Conservation (phyloP, 2,329 filamentous ascomycete genomes). For the Alternaria triticimaculans region DNA sequence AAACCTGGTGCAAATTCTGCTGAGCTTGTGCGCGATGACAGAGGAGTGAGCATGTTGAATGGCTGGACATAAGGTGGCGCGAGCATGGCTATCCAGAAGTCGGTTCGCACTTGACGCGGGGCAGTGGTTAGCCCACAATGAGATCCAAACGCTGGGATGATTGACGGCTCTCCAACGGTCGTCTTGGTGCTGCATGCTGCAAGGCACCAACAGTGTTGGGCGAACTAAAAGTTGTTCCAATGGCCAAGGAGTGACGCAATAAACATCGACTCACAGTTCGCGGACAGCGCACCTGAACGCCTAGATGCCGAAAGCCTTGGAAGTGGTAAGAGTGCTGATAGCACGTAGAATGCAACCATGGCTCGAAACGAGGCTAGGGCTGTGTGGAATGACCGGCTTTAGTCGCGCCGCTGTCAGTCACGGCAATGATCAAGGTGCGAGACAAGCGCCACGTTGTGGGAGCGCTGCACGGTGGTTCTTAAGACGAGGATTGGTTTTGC, state of each 20-base stretch:
- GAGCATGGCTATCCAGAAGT: not conserved
- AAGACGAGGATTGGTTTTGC: conserved; percentile 1
- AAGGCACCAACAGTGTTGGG: not conserved
- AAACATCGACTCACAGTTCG: not conserved
- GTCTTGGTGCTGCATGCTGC: not conserved
- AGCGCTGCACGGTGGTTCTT: not conserved
- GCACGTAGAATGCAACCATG: not conserved
- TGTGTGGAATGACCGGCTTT: conserved; percentile 1
- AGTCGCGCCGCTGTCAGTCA: not conserved
- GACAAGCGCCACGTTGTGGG: not conserved
- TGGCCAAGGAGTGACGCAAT: not conserved
- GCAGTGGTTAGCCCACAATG: not conserved
- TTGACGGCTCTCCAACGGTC: conserved; percentile 2
- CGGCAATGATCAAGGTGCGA: not conserved
- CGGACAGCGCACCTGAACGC: not conserved
- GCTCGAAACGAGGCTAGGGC: not conserved
- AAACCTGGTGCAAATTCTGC: not conserved
- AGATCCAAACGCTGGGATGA: not conserved
- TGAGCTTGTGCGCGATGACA: not conserved
- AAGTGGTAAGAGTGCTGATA: not conserved
- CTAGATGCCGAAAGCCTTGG: not conserved
- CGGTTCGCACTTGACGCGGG: not conserved
- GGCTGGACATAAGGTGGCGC: not conserved
- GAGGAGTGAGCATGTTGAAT: not conserved
- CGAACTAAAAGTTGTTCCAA: not conserved